Percentiles rank a stretch among this genome's conserved stretches.
Conservation (phyloP, 164 flowering plant species). For the Tetracentron sinense region DNA sequence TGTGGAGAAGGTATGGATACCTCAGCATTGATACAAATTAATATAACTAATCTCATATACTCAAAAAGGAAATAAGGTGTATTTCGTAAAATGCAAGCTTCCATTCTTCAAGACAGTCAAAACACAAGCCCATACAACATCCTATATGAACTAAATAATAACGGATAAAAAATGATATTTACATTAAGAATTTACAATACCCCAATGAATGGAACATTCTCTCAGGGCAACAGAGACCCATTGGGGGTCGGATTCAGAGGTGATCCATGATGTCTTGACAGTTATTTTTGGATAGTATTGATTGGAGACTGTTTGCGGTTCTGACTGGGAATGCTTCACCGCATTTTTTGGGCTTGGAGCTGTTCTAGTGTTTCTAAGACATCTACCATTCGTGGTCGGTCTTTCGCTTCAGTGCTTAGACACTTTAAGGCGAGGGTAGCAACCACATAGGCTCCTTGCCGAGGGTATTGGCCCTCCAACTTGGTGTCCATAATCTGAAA, state of each 20-base stretch:
- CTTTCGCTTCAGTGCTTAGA: constrained; percentile 29
- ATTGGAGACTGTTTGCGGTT: constrained; percentile 15
- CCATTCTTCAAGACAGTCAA: neutral
- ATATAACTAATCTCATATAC: neutral
- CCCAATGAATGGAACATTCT: neutral
- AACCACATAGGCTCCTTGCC: constrained; percentile 34
- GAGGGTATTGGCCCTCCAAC: constrained; percentile 48
- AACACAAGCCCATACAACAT: constrained; percentile 1
- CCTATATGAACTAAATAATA: constrained; percentile 1
- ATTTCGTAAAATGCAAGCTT: neutral
- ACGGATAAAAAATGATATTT: neutral
- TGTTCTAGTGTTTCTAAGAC: constrained; percentile 30
- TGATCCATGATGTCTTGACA: constrained; percentile 30
- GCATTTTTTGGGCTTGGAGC: constrained; percentile 41
- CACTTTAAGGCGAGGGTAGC: constrained; percentile 41
- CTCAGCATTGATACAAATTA: neutral
- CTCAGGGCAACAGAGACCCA: constrained; percentile 27
- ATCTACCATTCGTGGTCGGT: constrained; percentile 51
- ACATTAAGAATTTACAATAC: neutral
- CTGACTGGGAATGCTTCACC: constrained; percentile 26
- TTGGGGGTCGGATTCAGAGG: constrained; percentile 28
- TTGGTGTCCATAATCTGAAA: constrained; percentile 47
- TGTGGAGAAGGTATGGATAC: neutral
- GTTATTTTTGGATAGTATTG: constrained; percentile 29
- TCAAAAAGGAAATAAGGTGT: neutral